phyloP scores from a whole-genome alignment of 2,329 filamentous ascomycete species.

The Aspergillus fijiensis region DNA sequence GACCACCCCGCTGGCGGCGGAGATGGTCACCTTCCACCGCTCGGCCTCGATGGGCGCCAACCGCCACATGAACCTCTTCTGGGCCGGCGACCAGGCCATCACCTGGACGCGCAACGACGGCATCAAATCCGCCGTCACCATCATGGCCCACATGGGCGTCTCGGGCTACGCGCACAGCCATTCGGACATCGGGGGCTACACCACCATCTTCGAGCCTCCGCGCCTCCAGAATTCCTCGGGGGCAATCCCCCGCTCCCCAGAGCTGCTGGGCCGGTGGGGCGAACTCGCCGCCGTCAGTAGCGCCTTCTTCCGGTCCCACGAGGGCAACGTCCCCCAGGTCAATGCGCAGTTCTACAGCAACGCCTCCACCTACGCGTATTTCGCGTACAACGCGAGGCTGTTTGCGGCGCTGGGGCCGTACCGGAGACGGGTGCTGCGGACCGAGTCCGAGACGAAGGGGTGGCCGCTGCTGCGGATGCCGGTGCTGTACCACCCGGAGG shows the following conservation, averaged over 20 bases:
- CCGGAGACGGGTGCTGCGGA: slow-evolving; percentile 30
- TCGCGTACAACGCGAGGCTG: slow-evolving; percentile 32
- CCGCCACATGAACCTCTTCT: slow-evolving; percentile 40
- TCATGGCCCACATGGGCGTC: slow-evolving; percentile 38
- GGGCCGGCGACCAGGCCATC: slow-evolving; percentile 40
- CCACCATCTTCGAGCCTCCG: slow-evolving; percentile 28
- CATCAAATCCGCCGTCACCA: slow-evolving; percentile 23
- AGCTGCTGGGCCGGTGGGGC: slow-evolving; percentile 40
- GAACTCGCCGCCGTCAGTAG: slow-evolving; percentile 37
- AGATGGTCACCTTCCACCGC: slow-evolving; percentile 31
- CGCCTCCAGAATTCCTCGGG: slow-evolving; percentile 12
- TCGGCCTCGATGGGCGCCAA: slow-evolving; percentile 34
- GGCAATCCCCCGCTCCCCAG: slow-evolving; percentile 36
- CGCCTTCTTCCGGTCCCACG: slow-evolving; percentile 33
- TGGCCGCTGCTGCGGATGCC: slow-evolving; percentile 24
- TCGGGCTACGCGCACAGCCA: slow-evolving; percentile 38
- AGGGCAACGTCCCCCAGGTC: slow-evolving; percentile 38
- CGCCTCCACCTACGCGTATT: slow-evolving; percentile 33
- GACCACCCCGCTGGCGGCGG: too few species aligned
- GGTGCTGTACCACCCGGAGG: slow-evolving; percentile 24
- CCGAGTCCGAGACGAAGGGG: slow-evolving; percentile 25
- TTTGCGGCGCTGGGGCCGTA: too few species aligned
- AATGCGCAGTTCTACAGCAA: slow-evolving; percentile 42
- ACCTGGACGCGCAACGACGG: slow-evolving; percentile 35
- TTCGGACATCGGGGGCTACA: slow-evolving; percentile 40